Evolutionary conservation across 768 basidiomycete species (phyloP), one percentile per base, ranked within the genome.

Genomic region (Filobasidium floriforme): DNA sequence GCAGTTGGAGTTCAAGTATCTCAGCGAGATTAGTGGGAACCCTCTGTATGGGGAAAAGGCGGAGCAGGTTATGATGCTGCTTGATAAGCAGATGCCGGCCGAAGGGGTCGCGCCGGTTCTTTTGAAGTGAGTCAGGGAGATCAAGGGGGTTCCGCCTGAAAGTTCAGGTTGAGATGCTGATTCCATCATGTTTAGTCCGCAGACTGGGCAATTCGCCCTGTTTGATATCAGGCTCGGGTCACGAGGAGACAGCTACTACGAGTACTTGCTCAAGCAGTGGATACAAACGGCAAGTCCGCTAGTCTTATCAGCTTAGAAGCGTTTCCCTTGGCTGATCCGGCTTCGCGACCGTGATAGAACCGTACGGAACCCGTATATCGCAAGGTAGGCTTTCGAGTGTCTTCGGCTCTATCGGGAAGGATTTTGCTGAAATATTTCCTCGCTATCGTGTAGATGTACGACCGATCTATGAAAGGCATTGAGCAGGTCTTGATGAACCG

Each of bases 171-270:
- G 6, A n/a, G 19, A 19, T 46, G 11, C 41, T 44, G 26, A 41
- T 26, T 22, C 52, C 7, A 44, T 41, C 18, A 37, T 54, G 26
- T 10, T 28, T 37, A 65, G 87, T 29, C 81, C 84, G 0, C 63
- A 79, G 37, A 80, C 74, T 52, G 86, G 87, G 22, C 80, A 77
- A 62, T 87, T 85, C 68, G 77, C 86, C 22, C 79, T 84, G 28
- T 86, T 88, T 14, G 84, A 88, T 19, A 89, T 98, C 68, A 86
- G 92, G 14, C 84, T 98, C 24, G 93, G 93, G 29, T 92, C 92
- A 41, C 83, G 92, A 51, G 93, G 88, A 37, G 93, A 98, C 76
- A 92, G 90, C 1, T 97, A 87, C 79, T 98, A 96, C 74, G 93
- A 94, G 77, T 92, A 93, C 74, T 79, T 92, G 18, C 73, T 92